phyloP scores from a whole-genome alignment of 805 yeast species.

The Pichia manshurica region DNA sequence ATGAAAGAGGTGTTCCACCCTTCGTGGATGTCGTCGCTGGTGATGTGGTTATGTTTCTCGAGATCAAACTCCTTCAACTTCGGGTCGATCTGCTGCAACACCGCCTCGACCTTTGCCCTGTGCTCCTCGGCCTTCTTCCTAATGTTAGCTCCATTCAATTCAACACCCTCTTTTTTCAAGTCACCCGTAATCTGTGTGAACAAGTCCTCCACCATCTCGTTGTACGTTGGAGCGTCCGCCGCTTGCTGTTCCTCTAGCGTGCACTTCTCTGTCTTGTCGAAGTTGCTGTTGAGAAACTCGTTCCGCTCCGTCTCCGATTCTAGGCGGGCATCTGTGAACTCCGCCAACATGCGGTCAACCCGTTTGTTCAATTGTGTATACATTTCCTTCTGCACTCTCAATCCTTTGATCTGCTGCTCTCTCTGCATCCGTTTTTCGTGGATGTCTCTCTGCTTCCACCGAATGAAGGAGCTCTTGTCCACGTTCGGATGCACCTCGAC shows the following conservation, averaged over 20 bases:
- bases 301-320: constrained; percentile 30
- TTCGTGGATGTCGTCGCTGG: constrained; percentile 85
- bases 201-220: constrained; percentile 90
- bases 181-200: constrained; percentile 71
- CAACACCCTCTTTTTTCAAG: constrained; percentile 42
- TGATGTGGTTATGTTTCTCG: constrained; percentile 70
- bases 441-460: constrained; percentile 96
- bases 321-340: constrained; percentile 37
- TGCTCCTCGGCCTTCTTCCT: constrained; percentile 50
- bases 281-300: constrained; percentile 41
- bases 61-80: constrained; percentile 61
- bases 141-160: constrained; percentile 34
- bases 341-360: constrained; percentile 55
- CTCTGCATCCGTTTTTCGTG: constrained; percentile 86
- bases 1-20: constrained; percentile 85
- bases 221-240: constrained; percentile 54
- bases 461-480: constrained; percentile 84
- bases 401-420: constrained; percentile 67
- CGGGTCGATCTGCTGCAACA: constrained; percentile 55
- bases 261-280: constrained; percentile 56
- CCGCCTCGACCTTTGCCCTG: constrained; percentile 61
- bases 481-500: constrained; percentile 98
- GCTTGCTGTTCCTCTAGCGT: constrained; percentile 26
- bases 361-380: constrained; percentile 68
- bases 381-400: constrained; percentile 76